Conservation (phyloP, 768 basidiomycete genomes). For the Cantharellus cinnabarinus region DNA sequence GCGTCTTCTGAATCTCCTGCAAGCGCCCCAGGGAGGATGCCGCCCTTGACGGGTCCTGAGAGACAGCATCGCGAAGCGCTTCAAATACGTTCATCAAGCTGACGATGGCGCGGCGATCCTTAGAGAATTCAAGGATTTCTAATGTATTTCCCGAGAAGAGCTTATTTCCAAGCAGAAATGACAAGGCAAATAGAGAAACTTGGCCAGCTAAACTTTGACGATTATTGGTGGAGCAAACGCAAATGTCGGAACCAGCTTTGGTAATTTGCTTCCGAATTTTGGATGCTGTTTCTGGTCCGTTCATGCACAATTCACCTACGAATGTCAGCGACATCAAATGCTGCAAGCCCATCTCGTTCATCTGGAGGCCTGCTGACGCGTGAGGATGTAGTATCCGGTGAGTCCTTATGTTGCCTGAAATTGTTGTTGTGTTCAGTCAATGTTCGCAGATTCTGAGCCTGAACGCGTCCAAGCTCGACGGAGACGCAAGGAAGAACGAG, state of each 20-base stretch:
- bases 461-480: not conserved
- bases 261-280: not conserved
- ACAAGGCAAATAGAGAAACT: not conserved
- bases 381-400: too few species aligned
- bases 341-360: too few species aligned
- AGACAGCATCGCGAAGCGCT: conserved; percentile 45
- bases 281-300: too few species aligned
- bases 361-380: too few species aligned
- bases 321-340: not conserved
- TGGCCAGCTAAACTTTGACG: not conserved
- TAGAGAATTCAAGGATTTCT: not conserved
- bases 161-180: not conserved
- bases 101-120: not conserved
- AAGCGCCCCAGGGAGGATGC: conserved; percentile 36
- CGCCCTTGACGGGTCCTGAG: conserved; percentile 38
- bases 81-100: conserved; percentile 33
- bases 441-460: not conserved
- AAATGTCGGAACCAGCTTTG: not conserved
- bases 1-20: conserved; percentile 43
- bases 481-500: not conserved
- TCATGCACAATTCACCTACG: too few species aligned
- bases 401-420: too few species aligned
- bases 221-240: not conserved
- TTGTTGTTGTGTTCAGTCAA: not conserved
- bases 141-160: not conserved